A percentile compares a stretch with the other conserved stretches of the same genome.
phyloP scores from a whole-genome alignment of 495 filamentous ascomycete genomes.

The Penicillium silybi region DNA sequence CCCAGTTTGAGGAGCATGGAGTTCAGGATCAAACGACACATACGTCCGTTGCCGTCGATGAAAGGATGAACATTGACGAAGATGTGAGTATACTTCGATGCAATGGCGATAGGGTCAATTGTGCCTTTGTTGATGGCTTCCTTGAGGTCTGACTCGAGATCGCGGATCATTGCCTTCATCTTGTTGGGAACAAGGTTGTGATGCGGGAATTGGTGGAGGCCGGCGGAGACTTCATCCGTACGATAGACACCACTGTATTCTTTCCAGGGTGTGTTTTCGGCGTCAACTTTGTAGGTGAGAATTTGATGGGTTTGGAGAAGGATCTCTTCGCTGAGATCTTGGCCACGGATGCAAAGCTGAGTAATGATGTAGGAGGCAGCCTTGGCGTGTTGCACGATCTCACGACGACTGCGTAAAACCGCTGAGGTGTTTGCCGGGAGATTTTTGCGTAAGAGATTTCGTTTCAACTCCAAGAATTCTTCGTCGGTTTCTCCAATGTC shows the following conservation, averaged over 20 bases:
- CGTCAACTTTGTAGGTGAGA: slow-evolving; percentile 17
- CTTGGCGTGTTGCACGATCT: slow-evolving; percentile 34
- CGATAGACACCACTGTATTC: slow-evolving; percentile 25
- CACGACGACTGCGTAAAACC: slow-evolving; percentile 18
- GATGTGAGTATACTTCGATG: slow-evolving; percentile 24
- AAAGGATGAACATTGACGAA: slow-evolving; percentile 39
- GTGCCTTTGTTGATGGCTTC: background rate
- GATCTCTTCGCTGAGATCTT: slow-evolving; percentile 24
- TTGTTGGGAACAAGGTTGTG: slow-evolving; percentile 15
- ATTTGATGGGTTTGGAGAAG: slow-evolving; percentile 32
- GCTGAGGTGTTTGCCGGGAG: background rate
- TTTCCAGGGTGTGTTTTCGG: slow-evolving; percentile 9
- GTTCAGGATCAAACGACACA: slow-evolving; percentile 35
- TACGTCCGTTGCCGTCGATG: slow-evolving; percentile 35
- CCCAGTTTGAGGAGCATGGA: slow-evolving; percentile 25
- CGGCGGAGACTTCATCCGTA: slow-evolving; percentile 18
- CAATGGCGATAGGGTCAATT: slow-evolving; percentile 31
- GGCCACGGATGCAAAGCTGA: slow-evolving; percentile 9
- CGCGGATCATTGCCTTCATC: slow-evolving; percentile 29
- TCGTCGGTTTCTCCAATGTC: background rate
- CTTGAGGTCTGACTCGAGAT: slow-evolving; percentile 17
- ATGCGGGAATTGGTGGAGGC: slow-evolving; percentile 16
- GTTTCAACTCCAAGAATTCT: background rate
- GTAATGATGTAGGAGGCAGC: slow-evolving; percentile 25
- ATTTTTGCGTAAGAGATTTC: background rate